phyloP scores from a whole-genome alignment of 805 yeast species.

The Schwanniomyces polymorphus region DNA sequence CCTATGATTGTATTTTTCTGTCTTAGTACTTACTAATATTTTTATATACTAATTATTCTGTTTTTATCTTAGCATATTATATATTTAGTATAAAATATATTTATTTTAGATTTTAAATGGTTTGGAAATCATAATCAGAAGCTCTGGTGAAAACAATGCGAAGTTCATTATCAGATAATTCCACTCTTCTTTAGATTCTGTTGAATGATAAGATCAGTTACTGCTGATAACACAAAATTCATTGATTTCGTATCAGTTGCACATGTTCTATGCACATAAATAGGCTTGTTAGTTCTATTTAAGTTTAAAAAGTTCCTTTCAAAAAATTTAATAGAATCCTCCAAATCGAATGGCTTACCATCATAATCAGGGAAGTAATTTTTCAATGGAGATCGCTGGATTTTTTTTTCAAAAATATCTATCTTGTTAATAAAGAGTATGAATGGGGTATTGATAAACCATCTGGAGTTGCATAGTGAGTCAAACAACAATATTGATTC shows the following conservation, averaged over 20 bases:
- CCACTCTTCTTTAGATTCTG: constrained; percentile 81
- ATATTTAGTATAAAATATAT: constrained; percentile 8
- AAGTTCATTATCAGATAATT: constrained; percentile 42
- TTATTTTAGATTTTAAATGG: constrained; percentile 2
- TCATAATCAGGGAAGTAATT: constrained; percentile 76
- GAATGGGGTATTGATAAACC: constrained; percentile 86
- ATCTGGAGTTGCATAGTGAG: constrained; percentile 76
- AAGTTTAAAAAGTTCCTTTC: constrained; percentile 64
- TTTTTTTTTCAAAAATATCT: constrained; percentile 75
- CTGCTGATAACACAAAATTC: constrained; percentile 89
- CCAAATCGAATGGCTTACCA: constrained; percentile 61
- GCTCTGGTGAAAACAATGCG: neutral
- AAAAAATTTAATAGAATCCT: constrained; percentile 69
- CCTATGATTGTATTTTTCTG: constrained; percentile 1
- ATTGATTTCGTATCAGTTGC: constrained; percentile 91
- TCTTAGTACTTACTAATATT: constrained; percentile 4
- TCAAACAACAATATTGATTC: constrained; percentile 86
- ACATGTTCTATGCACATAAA: constrained; percentile 90
- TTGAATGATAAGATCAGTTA: constrained; percentile 86
- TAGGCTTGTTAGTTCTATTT: constrained; percentile 68
- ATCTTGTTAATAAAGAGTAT: constrained; percentile 87
- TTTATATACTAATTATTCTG: constrained; percentile 4
- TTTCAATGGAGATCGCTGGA: constrained; percentile 62
- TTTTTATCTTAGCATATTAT: constrained; percentile 7
- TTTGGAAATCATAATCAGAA: neutral